Evolutionary conservation across 257 asterid species (phyloP), one percentile per base, ranked within the genome.

Genomic region (Petunia secreta): DNA sequence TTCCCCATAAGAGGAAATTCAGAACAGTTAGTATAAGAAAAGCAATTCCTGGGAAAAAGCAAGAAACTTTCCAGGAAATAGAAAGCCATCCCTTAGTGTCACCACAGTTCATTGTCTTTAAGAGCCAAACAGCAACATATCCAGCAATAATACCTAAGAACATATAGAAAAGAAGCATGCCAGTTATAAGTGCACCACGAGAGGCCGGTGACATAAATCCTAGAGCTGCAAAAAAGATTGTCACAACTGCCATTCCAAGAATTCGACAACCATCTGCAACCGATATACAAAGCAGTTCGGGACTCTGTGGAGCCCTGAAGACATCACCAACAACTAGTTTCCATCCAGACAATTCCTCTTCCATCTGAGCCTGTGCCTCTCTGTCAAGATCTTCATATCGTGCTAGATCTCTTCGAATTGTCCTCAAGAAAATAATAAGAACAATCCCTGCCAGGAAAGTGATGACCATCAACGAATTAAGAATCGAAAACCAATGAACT

Each of bases 131-230:
- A 15, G 75, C 74, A 36, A 78, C 81, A 63, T 16, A 78, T 10
- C 81, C 81, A 34, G 81, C 81, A 5, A 63, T 15, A 48, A 78
- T 63, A 8, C 81, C 81, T 48, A 78, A 63, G 37, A 78, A 48
- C 50, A 78, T 63, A 59, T 46, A 78, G 63, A 78, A 78, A 37
- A 67, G 4, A 48, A 78, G 75, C 81, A 78, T 78, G 58, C 81
- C 81, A 1, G 81, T 78, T 16, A 78, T 48, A 63, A 78, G 36
- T 37, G 63, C 73, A 13, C 81, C 81, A 4, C 81, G 75, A 8
- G 81, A 78, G 34, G 81, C 81, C 15, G 81, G 81, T 46, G 81
- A 78, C 81, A 78, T 78, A 50, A 78, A 78, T 11, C 81, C 81
- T 11, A 78, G 81, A 6, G 81, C 81, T 6, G 81, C 81, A 36